These are phyloP conservation scores for Lyophyllum atratum DNA, from an alignment of 768 basidiomycete species.

Conservation along the genomic window DNA sequence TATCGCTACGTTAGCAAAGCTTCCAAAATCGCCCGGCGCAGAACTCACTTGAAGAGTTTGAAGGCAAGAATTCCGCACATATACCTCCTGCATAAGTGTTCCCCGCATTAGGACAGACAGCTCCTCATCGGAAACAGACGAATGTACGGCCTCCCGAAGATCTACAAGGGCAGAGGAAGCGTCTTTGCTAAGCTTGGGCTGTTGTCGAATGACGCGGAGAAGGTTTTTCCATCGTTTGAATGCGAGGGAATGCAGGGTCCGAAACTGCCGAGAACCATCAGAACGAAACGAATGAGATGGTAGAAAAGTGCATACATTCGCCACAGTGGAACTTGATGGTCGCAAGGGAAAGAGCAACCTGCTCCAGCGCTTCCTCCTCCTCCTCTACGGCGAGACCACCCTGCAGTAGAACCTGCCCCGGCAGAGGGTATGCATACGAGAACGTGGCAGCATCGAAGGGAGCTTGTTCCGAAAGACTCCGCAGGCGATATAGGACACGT, in stretches of 20 bases:
- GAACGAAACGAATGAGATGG: too few species aligned
- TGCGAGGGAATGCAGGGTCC: constrained; percentile 72
- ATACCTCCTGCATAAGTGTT: constrained; percentile 81
- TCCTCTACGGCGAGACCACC: constrained; percentile 71
- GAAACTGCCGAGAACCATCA: constrained; percentile 50
- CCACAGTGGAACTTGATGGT: constrained; percentile 71
- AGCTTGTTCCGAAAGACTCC: constrained; percentile 76
- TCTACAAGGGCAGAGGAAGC: constrained; percentile 80
- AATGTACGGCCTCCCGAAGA: constrained; percentile 76
- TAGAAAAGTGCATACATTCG: constrained; percentile 58
- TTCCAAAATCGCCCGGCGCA: background rate
- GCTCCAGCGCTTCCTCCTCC: constrained; percentile 75
- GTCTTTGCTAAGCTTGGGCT: constrained; percentile 82
- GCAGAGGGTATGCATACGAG: constrained; percentile 75
- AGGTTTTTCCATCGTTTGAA: constrained; percentile 68
- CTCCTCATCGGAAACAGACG: constrained; percentile 64
- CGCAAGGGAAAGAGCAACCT: constrained; percentile 73
- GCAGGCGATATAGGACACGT: constrained; percentile 83
- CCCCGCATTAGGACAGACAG: constrained; percentile 67
- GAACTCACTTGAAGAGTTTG: constrained; percentile 78
- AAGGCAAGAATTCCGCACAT: constrained; percentile 86
- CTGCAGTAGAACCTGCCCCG: constrained; percentile 63
- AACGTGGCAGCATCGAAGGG: constrained; percentile 88
- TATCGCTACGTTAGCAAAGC: background rate
- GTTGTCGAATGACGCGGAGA: constrained; percentile 69